Conservation (phyloP, 306 rosid genomes). For the Rosa rugosa region DNA sequence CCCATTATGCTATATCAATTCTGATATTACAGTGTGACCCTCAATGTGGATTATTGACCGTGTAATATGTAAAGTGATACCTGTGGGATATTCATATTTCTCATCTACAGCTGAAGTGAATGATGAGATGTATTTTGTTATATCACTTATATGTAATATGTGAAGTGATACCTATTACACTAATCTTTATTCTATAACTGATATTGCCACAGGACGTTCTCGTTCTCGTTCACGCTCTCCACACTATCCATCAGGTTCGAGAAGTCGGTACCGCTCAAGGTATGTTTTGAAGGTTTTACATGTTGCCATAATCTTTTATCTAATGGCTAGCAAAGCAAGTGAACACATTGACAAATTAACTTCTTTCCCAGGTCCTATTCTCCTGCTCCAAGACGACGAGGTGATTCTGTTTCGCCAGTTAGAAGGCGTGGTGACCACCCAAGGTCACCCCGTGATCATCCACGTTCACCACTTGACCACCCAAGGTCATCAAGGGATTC, state of each 20-base stretch:
- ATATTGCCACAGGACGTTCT: slow-evolving; percentile 58
- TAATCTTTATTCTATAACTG: slow-evolving; percentile 17
- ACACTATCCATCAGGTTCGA: slow-evolving; percentile 69
- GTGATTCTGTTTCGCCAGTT: slow-evolving; percentile 76
- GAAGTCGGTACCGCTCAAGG: slow-evolving; percentile 86
- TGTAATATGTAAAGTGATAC: too few relatives aligned
- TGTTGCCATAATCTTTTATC: background rate
- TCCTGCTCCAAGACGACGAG: slow-evolving; percentile 79
- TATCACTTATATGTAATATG: background rate
- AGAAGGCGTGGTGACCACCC: slow-evolving; percentile 67
- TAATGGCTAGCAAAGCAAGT: slow-evolving; percentile 3
- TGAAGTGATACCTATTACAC: slow-evolving; percentile 6
- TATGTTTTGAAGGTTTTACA: slow-evolving; percentile 25
- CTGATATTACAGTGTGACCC: background rate
- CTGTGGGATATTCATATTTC: background rate
- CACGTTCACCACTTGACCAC: slow-evolving; percentile 69
- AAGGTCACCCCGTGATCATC: slow-evolving; percentile 69
- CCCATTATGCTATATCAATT: background rate
- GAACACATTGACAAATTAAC: slow-evolving; percentile 18
- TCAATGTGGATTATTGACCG: too few relatives aligned
- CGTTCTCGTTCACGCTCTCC: slow-evolving; percentile 94
- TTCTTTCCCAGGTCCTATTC: slow-evolving; percentile 69
- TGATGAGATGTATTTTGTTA: background rate
- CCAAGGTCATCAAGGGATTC: slow-evolving; percentile 82
- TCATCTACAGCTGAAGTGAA: background rate